These are phyloP conservation scores for Sapria himalayana DNA, from an alignment of 345 rosid genomes.

Conservation along the genomic window DNA sequence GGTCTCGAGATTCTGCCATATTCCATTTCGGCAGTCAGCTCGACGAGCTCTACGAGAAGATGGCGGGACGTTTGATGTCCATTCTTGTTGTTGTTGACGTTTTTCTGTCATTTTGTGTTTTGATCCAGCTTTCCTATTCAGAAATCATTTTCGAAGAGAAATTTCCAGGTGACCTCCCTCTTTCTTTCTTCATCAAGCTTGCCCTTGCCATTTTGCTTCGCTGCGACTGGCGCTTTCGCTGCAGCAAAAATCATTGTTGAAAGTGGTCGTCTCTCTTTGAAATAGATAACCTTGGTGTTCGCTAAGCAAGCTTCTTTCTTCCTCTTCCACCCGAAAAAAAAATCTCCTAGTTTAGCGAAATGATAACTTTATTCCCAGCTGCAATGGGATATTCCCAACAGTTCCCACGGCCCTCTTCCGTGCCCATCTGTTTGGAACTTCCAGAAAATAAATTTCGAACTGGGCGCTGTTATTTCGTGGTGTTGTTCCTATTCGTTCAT, in stretches of 20 bases:
- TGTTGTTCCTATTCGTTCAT: neutral
- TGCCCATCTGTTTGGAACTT: too few species aligned
- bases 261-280: too few species aligned
- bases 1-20: too few species aligned
- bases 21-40: too few species aligned
- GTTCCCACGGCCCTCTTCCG: too few species aligned
- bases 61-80: too few species aligned
- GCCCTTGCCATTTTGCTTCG: conserved; percentile 12
- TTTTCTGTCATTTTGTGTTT: neutral
- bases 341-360: too few species aligned
- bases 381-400: too few species aligned
- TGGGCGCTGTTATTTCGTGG: neutral
- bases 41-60: too few species aligned
- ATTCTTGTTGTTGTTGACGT: neutral
- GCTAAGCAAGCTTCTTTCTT: neutral
- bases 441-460: too few species aligned
- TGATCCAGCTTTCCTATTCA: conserved; percentile 7
- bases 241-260: conserved; percentile 9
- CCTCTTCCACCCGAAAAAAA: too few species aligned
- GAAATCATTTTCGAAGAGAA: conserved; percentile 26
- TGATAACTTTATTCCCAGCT: too few species aligned
- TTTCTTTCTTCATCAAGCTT: conserved; percentile 5
- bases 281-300: neutral
- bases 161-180: conserved; percentile 15
- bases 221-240: conserved; percentile 35